These are phyloP conservation scores for Blastobotrys muscicola DNA, from an alignment of 805 yeast species.

Conservation along the genomic window DNA sequence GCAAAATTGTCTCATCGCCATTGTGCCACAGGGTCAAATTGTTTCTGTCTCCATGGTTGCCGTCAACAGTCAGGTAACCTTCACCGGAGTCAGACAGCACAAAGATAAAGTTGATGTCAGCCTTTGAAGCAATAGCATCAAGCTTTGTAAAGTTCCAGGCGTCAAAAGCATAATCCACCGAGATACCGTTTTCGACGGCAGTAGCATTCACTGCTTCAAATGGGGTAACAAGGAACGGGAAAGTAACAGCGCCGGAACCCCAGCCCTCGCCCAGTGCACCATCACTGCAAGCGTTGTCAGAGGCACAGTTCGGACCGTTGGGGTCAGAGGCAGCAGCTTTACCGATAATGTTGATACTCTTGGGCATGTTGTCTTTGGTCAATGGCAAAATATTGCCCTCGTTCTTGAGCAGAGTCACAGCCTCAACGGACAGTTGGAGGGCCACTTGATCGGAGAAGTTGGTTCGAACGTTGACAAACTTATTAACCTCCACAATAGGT, in stretches of 20 bases:
- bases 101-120: conserved; percentile 46
- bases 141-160: conserved; percentile 34
- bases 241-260: conserved; percentile 54
- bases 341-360: conserved; percentile 39
- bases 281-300: conserved; percentile 42
- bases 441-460: conserved; percentile 39
- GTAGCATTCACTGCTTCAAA: conserved; percentile 42
- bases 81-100: conserved; percentile 51
- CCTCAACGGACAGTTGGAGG: conserved; percentile 46
- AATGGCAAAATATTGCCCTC: conserved; percentile 45
- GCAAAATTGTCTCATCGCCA: conserved; percentile 44
- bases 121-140: conserved; percentile 37
- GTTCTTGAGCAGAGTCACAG: conserved; percentile 47
- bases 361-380: conserved; percentile 32
- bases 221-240: conserved; percentile 50
- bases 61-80: conserved; percentile 48
- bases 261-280: conserved; percentile 53
- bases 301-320: conserved; percentile 40
- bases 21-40: conserved; percentile 47
- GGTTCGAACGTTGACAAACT: conserved; percentile 46
- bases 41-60: conserved; percentile 49
- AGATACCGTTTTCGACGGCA: conserved; percentile 39
- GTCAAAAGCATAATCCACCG: conserved; percentile 37
- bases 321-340: conserved; percentile 43
- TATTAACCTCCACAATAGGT: conserved; percentile 43